Evolutionary conservation across 805 yeast genomes (phyloP).

Genomic region (Wickerhamiella parazyma): DNA sequence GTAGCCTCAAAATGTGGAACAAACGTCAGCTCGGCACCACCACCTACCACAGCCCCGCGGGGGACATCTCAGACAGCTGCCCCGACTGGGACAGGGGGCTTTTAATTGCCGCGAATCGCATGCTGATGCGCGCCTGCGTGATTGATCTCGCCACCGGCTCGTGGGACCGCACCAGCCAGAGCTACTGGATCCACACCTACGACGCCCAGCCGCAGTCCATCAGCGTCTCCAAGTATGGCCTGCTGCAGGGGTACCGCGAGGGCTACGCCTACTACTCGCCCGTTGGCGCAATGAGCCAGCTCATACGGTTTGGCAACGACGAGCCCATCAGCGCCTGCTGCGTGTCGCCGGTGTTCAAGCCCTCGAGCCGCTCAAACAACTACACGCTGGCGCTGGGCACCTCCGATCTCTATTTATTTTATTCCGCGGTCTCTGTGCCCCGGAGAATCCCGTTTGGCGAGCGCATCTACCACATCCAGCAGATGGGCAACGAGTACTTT

Average conservation of each 20-base stretch:
- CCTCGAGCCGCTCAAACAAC: not conserved
- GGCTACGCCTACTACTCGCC: not conserved
- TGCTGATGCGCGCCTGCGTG: not conserved
- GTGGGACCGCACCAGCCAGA: constrained; percentile 2
- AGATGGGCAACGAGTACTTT: not conserved
- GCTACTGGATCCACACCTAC: not conserved
- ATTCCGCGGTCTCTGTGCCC: not conserved
- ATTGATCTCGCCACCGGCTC: not conserved
- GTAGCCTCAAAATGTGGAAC: constrained; percentile 21
- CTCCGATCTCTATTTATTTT: not conserved
- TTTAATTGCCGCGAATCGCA: not conserved
- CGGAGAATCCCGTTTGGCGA: not conserved
- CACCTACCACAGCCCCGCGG: constrained; percentile 18
- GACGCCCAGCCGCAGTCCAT: not conserved
- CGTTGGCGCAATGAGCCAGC: not conserved
- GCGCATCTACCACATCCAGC: not conserved
- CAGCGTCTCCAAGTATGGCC: constrained; percentile 2
- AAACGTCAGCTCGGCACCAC: constrained; percentile 18
- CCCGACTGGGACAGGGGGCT: constrained; percentile 3
- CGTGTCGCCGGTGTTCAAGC: not conserved
- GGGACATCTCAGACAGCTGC: constrained; percentile 13
- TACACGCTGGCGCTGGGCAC: not conserved
- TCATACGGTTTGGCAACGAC: not conserved
- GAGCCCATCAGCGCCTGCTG: not conserved
- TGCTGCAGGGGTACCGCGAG: not conserved